Evolutionary conservation across 495 filamentous ascomycete genomes (phyloP), one percentile per base, ranked within the genome.

Genomic region (Aspergillus sparsus): DNA sequence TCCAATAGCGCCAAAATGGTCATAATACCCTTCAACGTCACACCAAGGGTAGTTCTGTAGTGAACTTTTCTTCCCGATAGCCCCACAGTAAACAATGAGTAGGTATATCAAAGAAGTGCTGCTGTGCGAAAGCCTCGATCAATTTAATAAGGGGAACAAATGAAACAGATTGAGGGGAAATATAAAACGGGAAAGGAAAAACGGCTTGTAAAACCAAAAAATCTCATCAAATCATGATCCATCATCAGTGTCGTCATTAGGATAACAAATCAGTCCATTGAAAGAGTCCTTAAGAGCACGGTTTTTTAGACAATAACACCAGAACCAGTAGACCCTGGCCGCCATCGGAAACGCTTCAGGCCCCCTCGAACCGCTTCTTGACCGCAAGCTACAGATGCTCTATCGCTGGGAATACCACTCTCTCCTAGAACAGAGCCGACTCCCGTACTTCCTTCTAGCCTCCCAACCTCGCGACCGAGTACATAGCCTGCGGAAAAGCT

Each of bases 401-500:
- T 67, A n/a, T 68, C 68, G 5, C 67, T 62, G 7, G 68, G 61
- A 49, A 72, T 63, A 36, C 59, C 57, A 10, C 68, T 68, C 54
- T 76, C 72, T 8, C 69, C 68, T 55, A 74, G 66, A 15, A 72
- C 58, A 7, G 61, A 64, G 6, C 63, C 71, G 9, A 78, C 72
- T 5, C 75, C 73, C 2, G 74, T 65, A 12, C 74, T 76, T 21
- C 77, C 77, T 68, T 94, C 91, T 31, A 87, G 76, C 33, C 84
- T 80, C 0, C 91, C 91, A 1, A 91, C 89, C 67, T 96, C 92
- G 27, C 84, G 81, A 10, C 94, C 94, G 15, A 96, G 84, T 10
- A 90, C 90, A 66, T 96, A 98, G 0, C 94, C 94, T 0, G 94
- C 94, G 0, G 91, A 89, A 67, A 98, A 98, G 58, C 92, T 93